These are phyloP conservation scores for Phytophthora lateralis DNA, from an alignment of 352 stramenopile genomes.

Conservation along the genomic window DNA sequence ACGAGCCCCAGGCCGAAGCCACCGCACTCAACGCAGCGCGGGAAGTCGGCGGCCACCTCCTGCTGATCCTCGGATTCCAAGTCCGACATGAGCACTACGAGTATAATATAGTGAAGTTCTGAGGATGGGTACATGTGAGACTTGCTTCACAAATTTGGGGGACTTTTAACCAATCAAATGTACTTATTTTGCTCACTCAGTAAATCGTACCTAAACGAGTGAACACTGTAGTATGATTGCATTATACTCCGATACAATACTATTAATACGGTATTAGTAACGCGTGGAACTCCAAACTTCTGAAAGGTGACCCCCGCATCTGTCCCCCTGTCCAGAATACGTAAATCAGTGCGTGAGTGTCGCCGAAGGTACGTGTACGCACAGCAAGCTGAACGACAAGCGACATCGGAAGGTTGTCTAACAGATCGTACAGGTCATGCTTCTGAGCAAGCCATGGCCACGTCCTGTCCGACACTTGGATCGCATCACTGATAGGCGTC, in stretches of 20 bases:
- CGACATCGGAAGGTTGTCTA: no score
- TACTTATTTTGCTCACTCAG: no score
- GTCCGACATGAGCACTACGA: constrained; percentile 4
- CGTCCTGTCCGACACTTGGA: not conserved
- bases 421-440: not conserved
- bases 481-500: not conserved
- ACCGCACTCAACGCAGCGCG: constrained; percentile 70
- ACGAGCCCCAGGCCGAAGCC: constrained; percentile 73
- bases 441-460: not conserved
- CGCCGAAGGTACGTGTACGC: no score
- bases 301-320: constrained; percentile 6
- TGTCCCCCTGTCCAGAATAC: not conserved
- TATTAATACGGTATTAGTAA: no score
- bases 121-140: not conserved
- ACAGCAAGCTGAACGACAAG: not conserved
- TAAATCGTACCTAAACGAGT: no score
- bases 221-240: no score
- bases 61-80: constrained; percentile 9
- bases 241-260: no score
- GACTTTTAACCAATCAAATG: no score
- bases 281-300: constrained; percentile 1
- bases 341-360: no score
- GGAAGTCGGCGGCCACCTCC: constrained; percentile 33
- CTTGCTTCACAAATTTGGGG: no score
- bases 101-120: no score